Evolutionary conservation across 2,329 filamentous ascomycete genomes (phyloP).

Genomic region (Elsinoe necatrix): DNA sequence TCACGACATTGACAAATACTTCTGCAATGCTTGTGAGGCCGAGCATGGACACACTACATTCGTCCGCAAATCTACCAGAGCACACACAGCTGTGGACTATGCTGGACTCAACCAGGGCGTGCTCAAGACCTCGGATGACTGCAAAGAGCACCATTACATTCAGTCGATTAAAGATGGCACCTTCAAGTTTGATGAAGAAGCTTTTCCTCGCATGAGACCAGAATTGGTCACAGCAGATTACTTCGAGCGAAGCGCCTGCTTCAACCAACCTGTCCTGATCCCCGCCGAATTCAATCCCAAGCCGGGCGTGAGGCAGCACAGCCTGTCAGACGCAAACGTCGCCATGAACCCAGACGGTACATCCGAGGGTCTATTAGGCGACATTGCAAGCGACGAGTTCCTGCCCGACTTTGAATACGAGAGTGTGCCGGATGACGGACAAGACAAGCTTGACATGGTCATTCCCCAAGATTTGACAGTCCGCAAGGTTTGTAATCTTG

Average conservation of each 20-base stretch:
- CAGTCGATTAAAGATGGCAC: conserved; percentile 58
- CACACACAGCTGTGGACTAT: conserved; percentile 59
- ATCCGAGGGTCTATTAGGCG: conserved; percentile 23
- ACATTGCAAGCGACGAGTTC: conserved; percentile 15
- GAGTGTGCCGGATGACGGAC: conserved; percentile 48
- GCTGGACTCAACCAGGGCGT: conserved; percentile 59
- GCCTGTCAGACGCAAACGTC: not conserved
- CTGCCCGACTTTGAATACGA: conserved; percentile 41
- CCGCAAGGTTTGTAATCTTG: conserved; percentile 53
- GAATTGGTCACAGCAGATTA: conserved; percentile 56
- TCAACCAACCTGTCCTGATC: conserved; percentile 59
- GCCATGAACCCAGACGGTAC: conserved; percentile 9
- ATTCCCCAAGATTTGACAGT: conserved; percentile 58
- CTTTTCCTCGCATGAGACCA: conserved; percentile 55
- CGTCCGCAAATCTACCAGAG: conserved; percentile 57
- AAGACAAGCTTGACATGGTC: conserved; percentile 60
- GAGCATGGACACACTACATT: conserved; percentile 55
- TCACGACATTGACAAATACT: conserved; percentile 59
- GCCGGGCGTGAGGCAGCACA: conserved; percentile 30
- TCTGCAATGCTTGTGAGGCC: conserved; percentile 52
- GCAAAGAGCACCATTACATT: conserved; percentile 59
- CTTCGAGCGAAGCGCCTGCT: conserved; percentile 54
- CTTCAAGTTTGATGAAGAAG: conserved; percentile 52
- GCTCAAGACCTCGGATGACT: conserved; percentile 56
- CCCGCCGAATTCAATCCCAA: conserved; percentile 53